phyloP scores from a whole-genome alignment of 2,329 filamentous ascomycete species.

The Hortaea werneckii region DNA sequence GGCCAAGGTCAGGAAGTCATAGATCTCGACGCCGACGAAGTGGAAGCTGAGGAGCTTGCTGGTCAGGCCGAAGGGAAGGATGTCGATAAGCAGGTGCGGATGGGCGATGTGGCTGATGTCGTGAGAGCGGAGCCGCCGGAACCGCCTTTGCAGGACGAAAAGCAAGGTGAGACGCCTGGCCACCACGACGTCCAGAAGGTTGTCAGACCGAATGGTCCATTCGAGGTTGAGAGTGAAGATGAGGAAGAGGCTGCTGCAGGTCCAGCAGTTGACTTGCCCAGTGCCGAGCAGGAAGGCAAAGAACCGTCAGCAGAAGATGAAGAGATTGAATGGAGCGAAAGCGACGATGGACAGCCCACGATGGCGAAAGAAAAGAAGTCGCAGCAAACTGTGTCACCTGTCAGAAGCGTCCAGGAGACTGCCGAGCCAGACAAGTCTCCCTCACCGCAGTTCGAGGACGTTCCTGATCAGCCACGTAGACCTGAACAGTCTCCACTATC shows the following conservation, averaged over 20 bases:
- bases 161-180: neutral
- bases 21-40: slow-evolving; percentile 18
- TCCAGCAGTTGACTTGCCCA: too few species aligned
- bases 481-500: neutral
- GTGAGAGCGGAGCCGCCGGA: slow-evolving; percentile 32
- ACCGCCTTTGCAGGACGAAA: neutral
- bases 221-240: slow-evolving; percentile 8
- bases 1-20: slow-evolving; percentile 30
- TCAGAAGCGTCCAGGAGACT: neutral
- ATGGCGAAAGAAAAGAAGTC: too few species aligned
- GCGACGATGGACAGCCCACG: slow-evolving; percentile 30
- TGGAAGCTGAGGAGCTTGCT: neutral
- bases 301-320: slow-evolving; percentile 19
- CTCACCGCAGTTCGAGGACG: neutral
- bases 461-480: neutral
- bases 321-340: slow-evolving; percentile 44
- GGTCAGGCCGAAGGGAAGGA: slow-evolving; percentile 32
- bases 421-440: neutral
- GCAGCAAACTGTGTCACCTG: neutral
- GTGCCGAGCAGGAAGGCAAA: neutral
- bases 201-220: slow-evolving; percentile 3
- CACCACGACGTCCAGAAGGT: too few species aligned
- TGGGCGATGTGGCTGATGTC: slow-evolving; percentile 20
- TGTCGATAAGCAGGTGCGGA: slow-evolving; percentile 19
- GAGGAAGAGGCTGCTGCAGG: neutral